These are phyloP conservation scores for Penicillium vulpinum DNA, from an alignment of 2,329 filamentous ascomycete species.

Conservation along the genomic window DNA sequence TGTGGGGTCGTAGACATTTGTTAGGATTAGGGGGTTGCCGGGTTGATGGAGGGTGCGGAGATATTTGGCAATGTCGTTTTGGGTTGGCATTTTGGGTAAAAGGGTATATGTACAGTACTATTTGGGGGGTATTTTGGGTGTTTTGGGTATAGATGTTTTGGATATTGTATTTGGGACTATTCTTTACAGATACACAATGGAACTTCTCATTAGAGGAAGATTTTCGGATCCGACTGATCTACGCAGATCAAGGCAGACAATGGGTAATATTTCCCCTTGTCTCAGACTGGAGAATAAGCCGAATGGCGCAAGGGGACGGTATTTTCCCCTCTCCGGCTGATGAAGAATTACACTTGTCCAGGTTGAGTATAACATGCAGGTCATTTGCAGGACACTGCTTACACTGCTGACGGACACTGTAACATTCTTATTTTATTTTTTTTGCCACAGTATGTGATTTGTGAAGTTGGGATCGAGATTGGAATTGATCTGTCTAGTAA, in stretches of 20 bases:
- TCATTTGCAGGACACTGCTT: neutral
- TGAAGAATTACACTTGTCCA: constrained; percentile 2
- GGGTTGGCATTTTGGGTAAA: neutral
- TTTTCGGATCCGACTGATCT: constrained; percentile 1
- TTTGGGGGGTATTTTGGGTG: no score
- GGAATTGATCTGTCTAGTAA: neutral
- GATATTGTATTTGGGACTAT: no score
- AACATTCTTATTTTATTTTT: no score
- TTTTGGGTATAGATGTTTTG: no score
- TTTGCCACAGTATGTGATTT: neutral
- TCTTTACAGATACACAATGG: no score
- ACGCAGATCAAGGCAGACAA: constrained; percentile 5
- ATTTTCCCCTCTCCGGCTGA: constrained; percentile 4
- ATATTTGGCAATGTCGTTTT: constrained; percentile 9
- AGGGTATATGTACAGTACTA: no score
- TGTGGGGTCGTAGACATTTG: constrained; percentile 58
- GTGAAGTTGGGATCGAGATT: neutral
- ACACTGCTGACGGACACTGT: neutral
- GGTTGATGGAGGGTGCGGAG: constrained; percentile 53
- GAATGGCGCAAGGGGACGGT: constrained; percentile 21
- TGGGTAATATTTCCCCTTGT: constrained; percentile 15
- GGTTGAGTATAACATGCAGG: neutral
- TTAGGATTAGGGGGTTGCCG: constrained; percentile 53
- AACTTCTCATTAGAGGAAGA: neutral
- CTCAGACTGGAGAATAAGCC: constrained; percentile 17